phyloP scores from a whole-genome alignment of 768 basidiomycete species.

The Lactarius sanguifluus region DNA sequence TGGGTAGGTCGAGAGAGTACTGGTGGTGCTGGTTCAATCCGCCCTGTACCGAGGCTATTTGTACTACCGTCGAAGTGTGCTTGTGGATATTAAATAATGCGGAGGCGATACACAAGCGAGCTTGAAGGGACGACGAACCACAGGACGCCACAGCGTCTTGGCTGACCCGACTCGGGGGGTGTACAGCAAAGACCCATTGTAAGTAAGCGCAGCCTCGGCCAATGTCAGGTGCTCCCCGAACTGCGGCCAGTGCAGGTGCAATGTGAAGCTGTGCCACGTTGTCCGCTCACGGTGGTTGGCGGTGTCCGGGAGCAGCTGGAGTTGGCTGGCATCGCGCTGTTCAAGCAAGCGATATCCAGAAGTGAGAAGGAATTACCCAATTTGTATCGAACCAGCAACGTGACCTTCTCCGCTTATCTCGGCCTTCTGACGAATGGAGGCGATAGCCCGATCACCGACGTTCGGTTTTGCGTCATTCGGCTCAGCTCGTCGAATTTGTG shows the following conservation, averaged over 20 bases:
- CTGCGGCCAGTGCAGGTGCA: not conserved
- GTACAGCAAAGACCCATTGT: not conserved
- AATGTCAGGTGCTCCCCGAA: not conserved
- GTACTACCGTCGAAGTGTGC: slow-evolving; percentile 3
- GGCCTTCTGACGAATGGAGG: not conserved
- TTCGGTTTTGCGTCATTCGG: too few species aligned
- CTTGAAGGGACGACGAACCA: not conserved
- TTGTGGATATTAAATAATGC: not conserved
- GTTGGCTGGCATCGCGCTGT: not conserved
- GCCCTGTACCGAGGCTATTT: slow-evolving; percentile 2
- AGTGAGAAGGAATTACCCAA: not conserved
- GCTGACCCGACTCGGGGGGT: not conserved
- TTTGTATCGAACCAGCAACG: not conserved
- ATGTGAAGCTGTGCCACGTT: not conserved
- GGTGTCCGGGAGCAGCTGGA: not conserved
- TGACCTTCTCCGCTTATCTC: too few species aligned
- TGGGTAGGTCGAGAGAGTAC: not conserved
- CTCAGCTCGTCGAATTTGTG: too few species aligned
- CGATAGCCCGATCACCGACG: too few species aligned
- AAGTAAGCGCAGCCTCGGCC: not conserved
- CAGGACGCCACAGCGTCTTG: not conserved
- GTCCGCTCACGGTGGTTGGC: not conserved
- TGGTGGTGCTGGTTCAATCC: not conserved
- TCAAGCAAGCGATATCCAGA: too few species aligned
- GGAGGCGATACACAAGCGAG: not conserved